Evolutionary conservation across 768 basidiomycete genomes (phyloP).

Genomic region (Boletus barrowsii): DNA sequence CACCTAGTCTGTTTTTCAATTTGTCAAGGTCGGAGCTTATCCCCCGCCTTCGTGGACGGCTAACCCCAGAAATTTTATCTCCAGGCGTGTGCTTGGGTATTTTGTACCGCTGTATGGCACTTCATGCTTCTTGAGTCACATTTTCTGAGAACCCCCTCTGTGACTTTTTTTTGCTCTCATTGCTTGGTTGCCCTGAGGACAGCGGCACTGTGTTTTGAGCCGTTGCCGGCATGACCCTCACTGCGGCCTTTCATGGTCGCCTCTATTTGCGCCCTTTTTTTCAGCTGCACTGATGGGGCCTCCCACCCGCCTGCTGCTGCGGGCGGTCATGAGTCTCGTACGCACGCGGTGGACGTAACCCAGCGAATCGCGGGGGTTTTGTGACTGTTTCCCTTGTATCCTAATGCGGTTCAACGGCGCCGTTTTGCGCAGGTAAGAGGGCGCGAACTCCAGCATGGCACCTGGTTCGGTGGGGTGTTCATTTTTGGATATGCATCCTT

Average conservation of each 20-base stretch:
- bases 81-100: slow-evolving; percentile 17
- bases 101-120: slow-evolving; percentile 9
- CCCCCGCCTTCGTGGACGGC: slow-evolving; percentile 12
- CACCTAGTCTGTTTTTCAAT: slow-evolving; percentile 11
- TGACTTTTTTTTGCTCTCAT: slow-evolving; percentile 1
- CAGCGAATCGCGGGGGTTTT: slow-evolving; percentile 12
- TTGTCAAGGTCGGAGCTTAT: slow-evolving; percentile 22
- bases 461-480: slow-evolving; percentile 9
- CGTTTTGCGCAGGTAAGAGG: slow-evolving; percentile 10
- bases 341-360: slow-evolving; percentile 5
- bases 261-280: slow-evolving; percentile 15
- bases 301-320: slow-evolving; percentile 4
- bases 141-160: not conserved
- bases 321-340: slow-evolving; percentile 4
- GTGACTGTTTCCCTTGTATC: slow-evolving; percentile 2
- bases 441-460: slow-evolving; percentile 1
- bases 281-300: slow-evolving; percentile 3
- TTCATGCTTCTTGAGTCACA: slow-evolving; percentile 1
- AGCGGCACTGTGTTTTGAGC: not conserved
- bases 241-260: slow-evolving; percentile 6
- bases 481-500: slow-evolving; percentile 5
- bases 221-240: not conserved
- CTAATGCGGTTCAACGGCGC: slow-evolving; percentile 9
- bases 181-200: not conserved
- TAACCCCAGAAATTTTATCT: slow-evolving; percentile 10